These are phyloP conservation scores for Prunus padus DNA, from an alignment of 306 rosid species.

Conservation along the genomic window DNA sequence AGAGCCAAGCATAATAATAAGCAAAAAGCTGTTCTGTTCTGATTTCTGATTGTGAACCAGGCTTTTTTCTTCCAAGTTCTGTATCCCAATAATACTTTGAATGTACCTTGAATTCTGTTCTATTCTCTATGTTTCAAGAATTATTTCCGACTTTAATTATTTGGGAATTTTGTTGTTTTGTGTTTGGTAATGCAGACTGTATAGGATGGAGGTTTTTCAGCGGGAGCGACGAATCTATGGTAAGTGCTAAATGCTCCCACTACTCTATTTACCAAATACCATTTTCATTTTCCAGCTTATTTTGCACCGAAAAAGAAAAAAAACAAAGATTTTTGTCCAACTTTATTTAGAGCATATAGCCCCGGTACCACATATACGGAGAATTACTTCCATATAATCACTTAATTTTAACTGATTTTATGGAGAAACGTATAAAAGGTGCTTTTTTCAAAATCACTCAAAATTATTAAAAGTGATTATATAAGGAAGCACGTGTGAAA, in stretches of 20 bases:
- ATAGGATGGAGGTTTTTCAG: constrained; percentile 67
- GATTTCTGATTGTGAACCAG: constrained; percentile 2
- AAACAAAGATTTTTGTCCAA: background rate
- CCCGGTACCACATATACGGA: no score
- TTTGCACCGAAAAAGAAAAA: background rate
- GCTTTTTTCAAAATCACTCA: no score
- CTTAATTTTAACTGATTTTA: no score
- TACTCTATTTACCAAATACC: constrained; percentile 27
- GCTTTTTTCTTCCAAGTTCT: background rate
- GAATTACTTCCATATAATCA: no score
- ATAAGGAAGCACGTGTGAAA: fast-evolving
- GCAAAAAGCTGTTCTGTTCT: background rate
- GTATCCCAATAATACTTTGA: background rate
- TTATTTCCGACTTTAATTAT: background rate
- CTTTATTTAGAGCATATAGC: background rate
- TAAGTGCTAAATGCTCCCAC: constrained; percentile 28
- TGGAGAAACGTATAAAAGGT: fast-evolving
- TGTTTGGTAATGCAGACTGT: constrained; percentile 54
- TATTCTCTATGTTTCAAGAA: background rate
- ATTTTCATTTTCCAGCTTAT: background rate
- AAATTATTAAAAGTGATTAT: no score
- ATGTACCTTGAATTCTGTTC: background rate
- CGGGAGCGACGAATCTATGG: constrained; percentile 63
- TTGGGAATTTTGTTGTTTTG: background rate
- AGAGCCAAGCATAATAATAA: background rate